Evolutionary conservation across 2,329 filamentous ascomycete species (phyloP).

Genomic region (Aspergillus phoenicis): DNA sequence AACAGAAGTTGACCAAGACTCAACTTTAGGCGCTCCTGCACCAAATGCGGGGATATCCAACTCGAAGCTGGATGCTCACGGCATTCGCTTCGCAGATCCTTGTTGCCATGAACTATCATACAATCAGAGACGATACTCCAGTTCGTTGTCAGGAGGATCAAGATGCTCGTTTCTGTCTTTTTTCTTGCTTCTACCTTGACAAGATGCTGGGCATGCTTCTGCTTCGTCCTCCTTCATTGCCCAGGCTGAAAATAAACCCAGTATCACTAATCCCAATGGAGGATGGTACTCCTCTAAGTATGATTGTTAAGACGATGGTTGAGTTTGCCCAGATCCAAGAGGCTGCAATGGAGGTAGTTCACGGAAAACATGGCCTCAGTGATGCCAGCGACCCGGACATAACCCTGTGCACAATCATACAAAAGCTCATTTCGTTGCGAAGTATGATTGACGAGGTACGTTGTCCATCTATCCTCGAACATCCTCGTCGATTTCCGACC

Average conservation of each 20-base stretch:
- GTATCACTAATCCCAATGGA: neutral
- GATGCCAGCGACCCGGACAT: neutral
- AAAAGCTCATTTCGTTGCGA: neutral
- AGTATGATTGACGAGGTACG: neutral
- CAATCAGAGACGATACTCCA: neutral
- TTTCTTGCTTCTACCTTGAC: slow-evolving; percentile 1
- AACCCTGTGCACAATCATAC: neutral
- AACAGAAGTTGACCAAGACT: neutral
- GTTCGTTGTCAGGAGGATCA: neutral
- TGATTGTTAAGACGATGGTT: neutral
- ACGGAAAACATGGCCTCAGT: neutral
- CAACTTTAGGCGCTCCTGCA: neutral
- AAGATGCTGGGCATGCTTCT: slow-evolving; percentile 3
- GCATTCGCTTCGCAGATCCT: neutral
- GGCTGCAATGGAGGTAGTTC: neutral
- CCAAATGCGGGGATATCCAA: neutral
- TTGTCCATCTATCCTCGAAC: no score
- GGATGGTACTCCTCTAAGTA: neutral
- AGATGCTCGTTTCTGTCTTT: neutral
- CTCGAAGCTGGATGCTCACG: neutral
- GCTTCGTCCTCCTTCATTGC: neutral
- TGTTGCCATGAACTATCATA: neutral
- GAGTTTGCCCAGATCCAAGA: neutral
- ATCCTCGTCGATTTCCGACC: neutral
- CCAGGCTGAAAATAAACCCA: neutral